Evolutionary conservation across 345 rosid species (phyloP).

Genomic region (Aegle marmelos): DNA sequence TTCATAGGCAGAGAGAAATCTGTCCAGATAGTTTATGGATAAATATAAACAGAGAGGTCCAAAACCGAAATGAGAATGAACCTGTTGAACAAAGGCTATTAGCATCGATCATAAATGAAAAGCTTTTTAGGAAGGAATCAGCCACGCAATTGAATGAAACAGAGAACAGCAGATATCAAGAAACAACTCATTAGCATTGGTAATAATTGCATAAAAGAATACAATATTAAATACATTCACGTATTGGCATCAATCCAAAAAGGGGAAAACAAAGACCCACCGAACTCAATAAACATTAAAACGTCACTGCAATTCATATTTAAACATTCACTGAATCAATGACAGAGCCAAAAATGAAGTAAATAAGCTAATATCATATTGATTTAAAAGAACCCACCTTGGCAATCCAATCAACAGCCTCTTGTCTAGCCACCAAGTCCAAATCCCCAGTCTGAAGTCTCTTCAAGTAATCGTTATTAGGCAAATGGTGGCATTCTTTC

Average conservation of each 20-base stretch:
- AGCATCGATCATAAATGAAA: slow-evolving; percentile 18
- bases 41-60: slow-evolving; percentile 64
- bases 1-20: slow-evolving; percentile 65
- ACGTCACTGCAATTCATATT: slow-evolving; percentile 1
- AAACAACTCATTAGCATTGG: slow-evolving; percentile 3
- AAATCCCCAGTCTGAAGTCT: slow-evolving; percentile 56
- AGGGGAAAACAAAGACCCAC: slow-evolving; percentile 25
- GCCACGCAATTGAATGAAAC: slow-evolving; percentile 19
- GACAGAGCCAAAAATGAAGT: neutral
- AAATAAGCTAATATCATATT: too few relatives aligned
- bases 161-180: slow-evolving; percentile 4
- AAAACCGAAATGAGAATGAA: slow-evolving; percentile 56
- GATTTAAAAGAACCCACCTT: slow-evolving; percentile 43
- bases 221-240: slow-evolving; percentile 8
- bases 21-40: slow-evolving; percentile 68
- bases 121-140: slow-evolving; percentile 8
- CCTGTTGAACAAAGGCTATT: slow-evolving; percentile 40
- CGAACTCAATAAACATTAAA: slow-evolving; percentile 13
- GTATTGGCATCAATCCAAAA: slow-evolving; percentile 16
- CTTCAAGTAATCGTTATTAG: slow-evolving; percentile 45
- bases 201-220: slow-evolving; percentile 6
- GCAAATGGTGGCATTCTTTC: slow-evolving; percentile 56
- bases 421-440: slow-evolving; percentile 44
- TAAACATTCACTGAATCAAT: neutral
- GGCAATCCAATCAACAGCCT: slow-evolving; percentile 57